Evolutionary conservation across 495 filamentous ascomycete species (phyloP), one percentile per base, ranked within the genome.

Genomic region (Lepraria neglecta): DNA sequence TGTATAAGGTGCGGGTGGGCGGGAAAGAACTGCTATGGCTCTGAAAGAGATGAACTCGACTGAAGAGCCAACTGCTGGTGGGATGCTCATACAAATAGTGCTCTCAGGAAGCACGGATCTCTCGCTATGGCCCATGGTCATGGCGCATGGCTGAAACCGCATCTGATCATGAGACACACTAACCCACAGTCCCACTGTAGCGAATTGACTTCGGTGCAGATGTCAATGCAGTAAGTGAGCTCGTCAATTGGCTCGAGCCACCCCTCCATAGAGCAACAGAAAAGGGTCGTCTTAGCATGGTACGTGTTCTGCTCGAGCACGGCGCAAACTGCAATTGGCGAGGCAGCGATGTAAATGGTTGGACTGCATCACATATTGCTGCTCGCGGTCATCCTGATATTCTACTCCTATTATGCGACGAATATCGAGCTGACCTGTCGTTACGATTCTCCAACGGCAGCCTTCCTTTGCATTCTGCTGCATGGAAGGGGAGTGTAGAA

Each of bases 281-380:
- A 19, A 19, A 40, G 35, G 61, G 61, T 12, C 30, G 35, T 9
- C 24, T 48, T 21, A 21, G 52, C 28, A 63, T 63, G 43, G 54
- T 47, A 5, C 52, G 24, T 19, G 43, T 58, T 7, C 61, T 63
- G 3, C 21, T 63, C 6, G 24, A 57, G 14, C 43, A 58, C 11
- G 61, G 61, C n/a, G 61, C 61, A 14, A 43, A 50, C 11, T 28
- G 58, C 15, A 38, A 63, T 31, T 44, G 42, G 11, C 28, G 58
- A 48, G 30, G 33, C 46, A 44, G 38, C 3, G 7, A 59, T 15
- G n/a, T n/a, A n/a, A n/a, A n/a, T n/a, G 57, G 57, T n/a, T 21
- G 45, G 11, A 9, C 44, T 10, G 10, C 57, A 11, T 14, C 48
- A 6, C 57, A 59, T n/a, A 28, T 28, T 2, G 45, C 57, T 14